phyloP scores from a whole-genome alignment of 495 filamentous ascomycete genomes.

The Podospora pseudopauciseta region DNA sequence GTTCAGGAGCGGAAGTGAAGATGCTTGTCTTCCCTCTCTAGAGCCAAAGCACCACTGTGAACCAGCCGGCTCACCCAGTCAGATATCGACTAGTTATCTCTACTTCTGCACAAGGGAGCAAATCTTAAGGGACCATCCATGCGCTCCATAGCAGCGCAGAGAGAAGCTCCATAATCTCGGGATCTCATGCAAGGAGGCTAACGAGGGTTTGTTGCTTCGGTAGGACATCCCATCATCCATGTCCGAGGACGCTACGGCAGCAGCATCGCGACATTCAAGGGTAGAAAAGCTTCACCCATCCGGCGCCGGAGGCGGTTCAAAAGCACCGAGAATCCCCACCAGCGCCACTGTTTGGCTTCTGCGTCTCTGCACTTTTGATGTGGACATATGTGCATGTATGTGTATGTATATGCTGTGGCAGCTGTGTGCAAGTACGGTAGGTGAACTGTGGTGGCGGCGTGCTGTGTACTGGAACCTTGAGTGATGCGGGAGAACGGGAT shows the following conservation, averaged over 20 bases:
- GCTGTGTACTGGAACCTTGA: neutral
- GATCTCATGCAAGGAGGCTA: conserved; percentile 32
- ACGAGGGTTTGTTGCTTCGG: conserved; percentile 27
- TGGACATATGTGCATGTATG: neutral
- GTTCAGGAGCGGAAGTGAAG: conserved; percentile 24
- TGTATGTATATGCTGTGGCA: conserved; percentile 3
- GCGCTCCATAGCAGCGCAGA: conserved; percentile 22
- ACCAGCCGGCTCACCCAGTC: conserved; percentile 24
- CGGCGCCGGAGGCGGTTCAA: conserved; percentile 24
- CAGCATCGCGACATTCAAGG: conserved; percentile 26
- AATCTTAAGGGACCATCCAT: conserved; percentile 21
- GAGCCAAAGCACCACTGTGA: conserved; percentile 22
- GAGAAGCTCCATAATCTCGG: conserved; percentile 32
- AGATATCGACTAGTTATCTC: conserved; percentile 37
- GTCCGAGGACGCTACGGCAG: conserved; percentile 29
- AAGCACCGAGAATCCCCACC: conserved; percentile 19
- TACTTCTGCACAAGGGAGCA: conserved; percentile 10
- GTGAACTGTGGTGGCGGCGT: conserved; percentile 7
- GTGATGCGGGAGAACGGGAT: conserved; percentile 24
- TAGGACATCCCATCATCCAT: conserved; percentile 30
- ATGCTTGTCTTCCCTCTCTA: conserved; percentile 14
- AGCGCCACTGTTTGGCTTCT: conserved; percentile 20
- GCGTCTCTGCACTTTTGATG: neutral
- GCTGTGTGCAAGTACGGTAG: conserved; percentile 3
- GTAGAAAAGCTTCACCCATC: conserved; percentile 17